Evolutionary conservation across 208 protist genomes (phyloP), one percentile per base, ranked within the genome.

Genomic region (Polymyxa betae): DNA sequence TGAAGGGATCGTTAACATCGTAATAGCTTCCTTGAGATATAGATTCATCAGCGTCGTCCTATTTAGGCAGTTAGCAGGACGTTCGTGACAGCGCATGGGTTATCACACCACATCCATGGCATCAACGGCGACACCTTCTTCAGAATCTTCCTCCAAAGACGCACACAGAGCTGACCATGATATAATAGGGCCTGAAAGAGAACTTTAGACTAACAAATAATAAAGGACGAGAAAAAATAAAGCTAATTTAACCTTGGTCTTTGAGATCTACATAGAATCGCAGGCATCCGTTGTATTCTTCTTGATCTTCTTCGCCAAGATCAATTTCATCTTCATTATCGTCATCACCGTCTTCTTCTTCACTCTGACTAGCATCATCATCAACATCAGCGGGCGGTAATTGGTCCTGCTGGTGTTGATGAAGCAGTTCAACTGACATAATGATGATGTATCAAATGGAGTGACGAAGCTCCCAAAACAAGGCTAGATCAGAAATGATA

Each of bases 281-380:
- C 5, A 82, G 72, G n/a, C 72, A 82, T 12, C 16, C 5, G n/a
- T 5, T 40, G 38, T 88, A 52, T 35, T 90, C 89, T 38, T 90
- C 89, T 29, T 90, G 54, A 20, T 90, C 89, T 38, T 88, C 89
- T 10, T 90, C 60, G 10, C 88, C 89, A 20, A 88, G 54, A 40
- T 87, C 89, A 12, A 88, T 54, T 10, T 90, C 89, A 35, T 90
- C 89, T 35, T 87, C 89, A 29, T 90, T 54, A 12, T 90, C 89
- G n/a, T 90, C 89, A 35, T 90, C 89, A 1, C 60, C 35, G 38
- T 90, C 89, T n/a, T 90, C 89, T 82, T 90, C 87, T 29, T 24
- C 24, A 60, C 5, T 24, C 49, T 24, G 49, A 60, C 49, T 5
- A 29, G 49, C 5, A 60, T 60, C 49, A 24, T 60, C 12, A 5